These are phyloP conservation scores for Xylariaceae sp. DNA, from an alignment of 2,329 filamentous ascomycete genomes.

Conservation along the genomic window DNA sequence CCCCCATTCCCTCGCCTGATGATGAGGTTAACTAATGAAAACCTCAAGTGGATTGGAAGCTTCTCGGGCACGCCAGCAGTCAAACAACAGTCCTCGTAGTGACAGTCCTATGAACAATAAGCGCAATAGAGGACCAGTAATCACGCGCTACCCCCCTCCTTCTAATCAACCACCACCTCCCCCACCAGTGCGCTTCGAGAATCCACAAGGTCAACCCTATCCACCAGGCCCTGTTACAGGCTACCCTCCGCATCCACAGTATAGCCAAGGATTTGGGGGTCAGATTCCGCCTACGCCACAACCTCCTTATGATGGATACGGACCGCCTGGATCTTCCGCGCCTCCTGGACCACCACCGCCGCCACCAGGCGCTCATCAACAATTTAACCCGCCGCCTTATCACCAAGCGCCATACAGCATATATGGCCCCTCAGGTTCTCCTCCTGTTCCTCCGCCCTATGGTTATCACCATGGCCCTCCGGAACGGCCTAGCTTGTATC, in stretches of 20 bases:
- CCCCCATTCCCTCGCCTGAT: conserved; percentile 1
- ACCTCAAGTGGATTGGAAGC: conserved; percentile 37
- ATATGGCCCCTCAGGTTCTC: conserved; percentile 13
- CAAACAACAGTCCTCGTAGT: conserved; percentile 27
- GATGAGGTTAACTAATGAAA: conserved; percentile 17
- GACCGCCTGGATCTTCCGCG: conserved; percentile 11
- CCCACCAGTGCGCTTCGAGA: conserved; percentile 20
- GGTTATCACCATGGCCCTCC: conserved; percentile 17
- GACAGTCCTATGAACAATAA: conserved; percentile 26
- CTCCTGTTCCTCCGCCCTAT: conserved; percentile 13
- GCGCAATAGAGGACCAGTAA: conserved; percentile 36
- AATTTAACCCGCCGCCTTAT: conserved; percentile 17
- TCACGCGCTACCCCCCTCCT: conserved; percentile 38
- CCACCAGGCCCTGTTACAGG: conserved; percentile 20
- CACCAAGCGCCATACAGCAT: conserved; percentile 10
- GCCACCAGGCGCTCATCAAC: conserved; percentile 15
- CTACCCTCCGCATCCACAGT: conserved; percentile 25
- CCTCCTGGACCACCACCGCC: conserved; percentile 14
- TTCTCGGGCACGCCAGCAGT: conserved; percentile 33
- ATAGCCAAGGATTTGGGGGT: conserved; percentile 9
- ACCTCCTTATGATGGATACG: conserved; percentile 22
- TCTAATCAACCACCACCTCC: conserved; percentile 19
- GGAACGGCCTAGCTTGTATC: conserved; percentile 17
- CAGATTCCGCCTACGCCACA: conserved; percentile 14
- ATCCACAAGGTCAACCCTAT: conserved; percentile 20